These are phyloP conservation scores for Guadua angustifolia DNA, from an alignment of 176 grass and related monocot species.

Conservation along the genomic window DNA sequence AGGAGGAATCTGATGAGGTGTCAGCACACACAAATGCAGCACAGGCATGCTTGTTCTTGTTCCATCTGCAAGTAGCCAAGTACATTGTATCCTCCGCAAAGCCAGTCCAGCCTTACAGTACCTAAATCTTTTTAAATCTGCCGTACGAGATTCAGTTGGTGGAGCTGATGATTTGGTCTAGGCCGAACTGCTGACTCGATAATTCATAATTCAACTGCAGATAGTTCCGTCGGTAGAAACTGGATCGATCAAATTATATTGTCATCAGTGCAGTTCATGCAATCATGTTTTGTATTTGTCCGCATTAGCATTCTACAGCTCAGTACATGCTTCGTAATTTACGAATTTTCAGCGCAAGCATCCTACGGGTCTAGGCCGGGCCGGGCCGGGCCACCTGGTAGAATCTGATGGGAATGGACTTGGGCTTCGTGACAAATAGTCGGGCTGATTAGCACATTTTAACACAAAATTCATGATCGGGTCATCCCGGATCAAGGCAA, in stretches of 20 bases:
- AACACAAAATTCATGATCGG: no score
- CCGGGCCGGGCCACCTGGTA: no score
- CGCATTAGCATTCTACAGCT: no score
- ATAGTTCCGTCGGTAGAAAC: background rate
- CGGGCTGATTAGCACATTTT: background rate
- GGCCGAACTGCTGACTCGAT: background rate
- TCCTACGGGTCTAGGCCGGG: background rate
- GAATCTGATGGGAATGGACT: background rate
- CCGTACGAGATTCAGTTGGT: slow-evolving; percentile 59
- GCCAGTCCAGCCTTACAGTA: slow-evolving; percentile 6
- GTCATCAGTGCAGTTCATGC: background rate
- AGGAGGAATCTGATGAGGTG: slow-evolving; percentile 12
- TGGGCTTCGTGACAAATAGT: no score
- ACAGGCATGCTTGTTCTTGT: background rate
- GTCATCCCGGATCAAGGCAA: no score
- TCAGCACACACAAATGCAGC: background rate
- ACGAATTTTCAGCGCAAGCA: no score
- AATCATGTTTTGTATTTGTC: background rate
- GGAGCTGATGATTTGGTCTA: slow-evolving; percentile 45
- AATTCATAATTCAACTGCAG: background rate
- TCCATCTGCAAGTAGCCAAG: background rate
- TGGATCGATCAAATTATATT: background rate
- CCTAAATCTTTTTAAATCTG: slow-evolving; percentile 38
- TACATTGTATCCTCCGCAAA: slow-evolving; percentile 17
- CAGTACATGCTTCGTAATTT: background rate